Evolutionary conservation across 1,284 basidiomycete species (phyloP), one percentile per base, ranked within the genome.

Genomic region (Ceratobasidium papillatum): DNA sequence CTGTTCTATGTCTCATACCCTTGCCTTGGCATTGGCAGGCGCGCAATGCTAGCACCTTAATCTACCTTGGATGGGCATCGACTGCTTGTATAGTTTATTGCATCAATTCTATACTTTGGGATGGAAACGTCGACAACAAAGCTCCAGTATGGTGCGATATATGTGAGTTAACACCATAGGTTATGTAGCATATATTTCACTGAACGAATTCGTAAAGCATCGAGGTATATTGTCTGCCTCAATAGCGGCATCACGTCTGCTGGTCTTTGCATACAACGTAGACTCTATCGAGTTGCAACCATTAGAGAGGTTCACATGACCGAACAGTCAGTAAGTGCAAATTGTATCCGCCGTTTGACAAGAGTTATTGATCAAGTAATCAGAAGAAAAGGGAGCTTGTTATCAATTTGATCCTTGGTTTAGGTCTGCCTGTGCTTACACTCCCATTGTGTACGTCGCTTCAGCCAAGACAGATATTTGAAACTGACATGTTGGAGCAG

Each of bases 131-230:
- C 1, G 81, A 85, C 11, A 86, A 91, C 77, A 82, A 79, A 54
- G 86, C 88, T 0, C 90, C 90, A 0, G 83, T 89, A 1, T 94
- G 89, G 89, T 94, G 93, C 78, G 93, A 94, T 78, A 91, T 94
- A 76, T 86, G 90, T 91, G 78, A 79, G 89, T 7, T 63, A 58
- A 38, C 30, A 45, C 19, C 49, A 25, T n/a, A 58, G 14, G 11
- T 32, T 62, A 80, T 82, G 17, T 83, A 83, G 59, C 77, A 87
- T 43, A 78, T 78, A 1, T 76, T 83, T 4, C 84, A 79, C 0
- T 61, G 81, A 80, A 85, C 1, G 87, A 83, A 0, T n/a, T n/a
- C 78, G 88, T 8, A 80, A 85, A 1, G 82, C 83, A 1, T 80
- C 85, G 0, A 83, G 83, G 25, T 82, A 87, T 1, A 84, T 85